A percentile compares a stretch with the other conserved stretches of the same genome.
Evolutionary conservation across 2,329 filamentous ascomycete genomes (phyloP).

Genomic region (Aspergillus carbonarius): DNA sequence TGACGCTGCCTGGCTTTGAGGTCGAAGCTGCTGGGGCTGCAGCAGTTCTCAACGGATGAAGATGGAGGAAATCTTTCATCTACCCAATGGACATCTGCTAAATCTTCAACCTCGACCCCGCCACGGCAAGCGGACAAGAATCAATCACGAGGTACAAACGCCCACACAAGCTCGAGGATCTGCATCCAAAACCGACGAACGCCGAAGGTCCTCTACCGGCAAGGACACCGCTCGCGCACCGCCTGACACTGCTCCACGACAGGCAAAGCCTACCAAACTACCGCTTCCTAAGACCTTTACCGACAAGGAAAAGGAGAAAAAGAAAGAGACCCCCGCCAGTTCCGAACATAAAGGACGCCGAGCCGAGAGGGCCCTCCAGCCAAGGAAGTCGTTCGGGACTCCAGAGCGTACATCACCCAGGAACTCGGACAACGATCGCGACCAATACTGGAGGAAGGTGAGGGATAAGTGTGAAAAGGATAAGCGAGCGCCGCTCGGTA

Average conservation of each 20-base stretch:
- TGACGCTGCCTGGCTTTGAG: slow-evolving; percentile 17
- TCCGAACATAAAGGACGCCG: slow-evolving; percentile 9
- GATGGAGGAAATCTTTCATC: slow-evolving; percentile 29
- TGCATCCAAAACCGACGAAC: not conserved
- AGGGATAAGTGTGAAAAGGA: slow-evolving; percentile 29
- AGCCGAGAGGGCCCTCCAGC: not conserved
- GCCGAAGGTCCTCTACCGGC: slow-evolving; percentile 7
- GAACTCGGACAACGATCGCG: slow-evolving; percentile 22
- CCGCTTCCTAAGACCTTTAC: slow-evolving; percentile 25
- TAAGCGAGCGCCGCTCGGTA: slow-evolving; percentile 18
- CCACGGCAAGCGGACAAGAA: slow-evolving; percentile 8
- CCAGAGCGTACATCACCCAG: slow-evolving; percentile 12
- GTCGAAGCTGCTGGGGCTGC: slow-evolving; percentile 13
- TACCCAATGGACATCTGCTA: slow-evolving; percentile 31
- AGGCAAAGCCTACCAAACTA: slow-evolving; percentile 28
- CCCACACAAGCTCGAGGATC: slow-evolving; percentile 4
- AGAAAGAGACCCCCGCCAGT: slow-evolving; percentile 17
- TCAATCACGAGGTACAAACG: slow-evolving; percentile 19
- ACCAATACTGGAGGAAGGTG: slow-evolving; percentile 31
- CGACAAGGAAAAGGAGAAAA: slow-evolving; percentile 19
- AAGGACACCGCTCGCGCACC: slow-evolving; percentile 6
- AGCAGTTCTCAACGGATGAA: slow-evolving; percentile 9
- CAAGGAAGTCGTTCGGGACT: slow-evolving; percentile 6
- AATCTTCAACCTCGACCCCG: slow-evolving; percentile 29
- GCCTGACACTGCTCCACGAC: slow-evolving; percentile 16